Evolutionary conservation across 2,329 filamentous ascomycete species (phyloP).

Genomic region (Botryotinia calthae): DNA sequence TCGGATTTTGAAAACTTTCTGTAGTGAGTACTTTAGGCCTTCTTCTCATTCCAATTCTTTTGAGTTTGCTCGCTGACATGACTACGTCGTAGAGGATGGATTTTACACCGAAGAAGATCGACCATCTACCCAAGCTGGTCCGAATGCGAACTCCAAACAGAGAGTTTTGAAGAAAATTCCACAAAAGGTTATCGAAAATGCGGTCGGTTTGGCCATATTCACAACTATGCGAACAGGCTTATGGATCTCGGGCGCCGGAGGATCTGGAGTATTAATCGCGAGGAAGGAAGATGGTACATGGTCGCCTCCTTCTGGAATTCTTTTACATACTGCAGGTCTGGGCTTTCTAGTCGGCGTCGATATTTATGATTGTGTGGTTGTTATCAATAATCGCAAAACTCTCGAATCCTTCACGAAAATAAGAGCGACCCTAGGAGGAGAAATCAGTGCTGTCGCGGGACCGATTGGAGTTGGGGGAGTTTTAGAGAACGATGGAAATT

Average conservation of each 20-base stretch:
- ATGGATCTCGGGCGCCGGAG: slow-evolving; percentile 88
- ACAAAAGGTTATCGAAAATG: slow-evolving; percentile 78
- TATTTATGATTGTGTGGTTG: slow-evolving; percentile 91
- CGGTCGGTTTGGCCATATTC: slow-evolving; percentile 88
- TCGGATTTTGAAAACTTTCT: slow-evolving; percentile 84
- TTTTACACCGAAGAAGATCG: slow-evolving; percentile 58
- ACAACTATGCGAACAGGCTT: slow-evolving; percentile 92
- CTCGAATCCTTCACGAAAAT: slow-evolving; percentile 79
- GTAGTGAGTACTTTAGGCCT: slow-evolving; percentile 56
- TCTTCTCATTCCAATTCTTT: slow-evolving; percentile 12
- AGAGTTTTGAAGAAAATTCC: slow-evolving; percentile 78
- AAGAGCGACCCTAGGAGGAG: slow-evolving; percentile 75
- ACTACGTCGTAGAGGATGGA: slow-evolving; percentile 54
- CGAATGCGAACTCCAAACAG: slow-evolving; percentile 50
- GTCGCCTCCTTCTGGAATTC: slow-evolving; percentile 86
- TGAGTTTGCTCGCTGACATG: slow-evolving; percentile 3
- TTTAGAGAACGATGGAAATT: slow-evolving; percentile 37
- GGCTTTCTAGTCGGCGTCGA: slow-evolving; percentile 90
- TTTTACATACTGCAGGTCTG: slow-evolving; percentile 83
- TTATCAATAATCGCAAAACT: slow-evolving; percentile 83
- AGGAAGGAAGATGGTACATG: slow-evolving; percentile 80
- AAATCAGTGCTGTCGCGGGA: slow-evolving; percentile 73
- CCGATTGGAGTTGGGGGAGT: slow-evolving; percentile 60
- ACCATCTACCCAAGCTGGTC: slow-evolving; percentile 31
- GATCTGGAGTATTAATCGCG: slow-evolving; percentile 82